These are phyloP conservation scores for Castanea mollissima DNA, from an alignment of 306 rosid species.

Conservation along the genomic window DNA sequence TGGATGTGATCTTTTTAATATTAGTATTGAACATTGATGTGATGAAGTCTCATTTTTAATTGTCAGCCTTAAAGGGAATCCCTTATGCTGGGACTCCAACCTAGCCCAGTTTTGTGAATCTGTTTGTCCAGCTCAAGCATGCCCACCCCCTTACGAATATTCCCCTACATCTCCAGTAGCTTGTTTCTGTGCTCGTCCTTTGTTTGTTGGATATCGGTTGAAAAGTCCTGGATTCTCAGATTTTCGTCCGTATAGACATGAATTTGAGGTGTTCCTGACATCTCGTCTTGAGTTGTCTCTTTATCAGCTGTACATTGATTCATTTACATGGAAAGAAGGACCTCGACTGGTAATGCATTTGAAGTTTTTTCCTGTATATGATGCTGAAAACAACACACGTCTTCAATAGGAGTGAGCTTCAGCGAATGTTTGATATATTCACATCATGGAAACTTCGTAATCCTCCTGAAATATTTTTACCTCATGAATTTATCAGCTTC, in stretches of 20 bases:
- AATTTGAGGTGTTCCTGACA: constrained; percentile 47
- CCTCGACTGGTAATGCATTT: constrained; percentile 70
- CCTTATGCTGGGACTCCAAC: constrained; percentile 51
- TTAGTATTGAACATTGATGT: neutral
- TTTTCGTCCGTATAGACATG: constrained; percentile 44
- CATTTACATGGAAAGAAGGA: constrained; percentile 55
- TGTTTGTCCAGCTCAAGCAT: constrained; percentile 41
- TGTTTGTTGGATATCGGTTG: constrained; percentile 61
- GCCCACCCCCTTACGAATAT: constrained; percentile 69
- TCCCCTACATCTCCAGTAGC: constrained; percentile 20
- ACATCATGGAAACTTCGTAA: constrained; percentile 66
- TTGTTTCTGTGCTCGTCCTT: constrained; percentile 75
- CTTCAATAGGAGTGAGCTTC: constrained; percentile 57
- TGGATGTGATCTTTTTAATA: neutral
- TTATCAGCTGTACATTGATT: constrained; percentile 54
- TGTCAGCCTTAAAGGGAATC: constrained; percentile 93
- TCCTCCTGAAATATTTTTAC: constrained; percentile 51
- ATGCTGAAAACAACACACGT: neutral
- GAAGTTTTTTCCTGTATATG: constrained; percentile 65
- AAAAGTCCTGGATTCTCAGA: constrained; percentile 89
- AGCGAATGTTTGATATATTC: constrained; percentile 47
- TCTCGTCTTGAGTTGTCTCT: constrained; percentile 31
- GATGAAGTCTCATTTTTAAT: neutral
- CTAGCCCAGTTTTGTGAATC: constrained; percentile 49
- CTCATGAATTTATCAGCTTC: constrained; percentile 62